phyloP scores from a whole-genome alignment of 1,139 yeast genomes.

The Kurtzmaniella quercitrusa region DNA sequence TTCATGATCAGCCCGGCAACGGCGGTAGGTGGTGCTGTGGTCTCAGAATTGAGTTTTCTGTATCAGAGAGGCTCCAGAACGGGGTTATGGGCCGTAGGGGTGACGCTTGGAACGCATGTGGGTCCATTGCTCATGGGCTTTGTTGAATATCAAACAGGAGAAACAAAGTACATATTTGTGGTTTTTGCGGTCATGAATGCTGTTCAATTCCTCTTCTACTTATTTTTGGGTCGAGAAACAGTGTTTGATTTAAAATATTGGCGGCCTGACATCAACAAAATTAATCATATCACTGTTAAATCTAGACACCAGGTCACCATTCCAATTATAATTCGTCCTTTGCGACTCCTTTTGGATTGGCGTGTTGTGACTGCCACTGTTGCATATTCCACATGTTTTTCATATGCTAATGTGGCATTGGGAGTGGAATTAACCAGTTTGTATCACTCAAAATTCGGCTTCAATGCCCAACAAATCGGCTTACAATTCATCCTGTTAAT shows the following conservation, averaged over 20 bases:
- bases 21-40: conserved; percentile 18
- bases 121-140: conserved; percentile 21
- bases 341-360: conserved; percentile 10
- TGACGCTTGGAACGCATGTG: conserved; percentile 18
- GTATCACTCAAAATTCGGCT: conserved; percentile 13
- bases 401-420: conserved; percentile 18
- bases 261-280: conserved; percentile 10
- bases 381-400: conserved; percentile 16
- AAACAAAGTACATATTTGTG: conserved; percentile 13
- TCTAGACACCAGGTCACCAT: conserved; percentile 8
- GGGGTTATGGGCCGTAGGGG: conserved; percentile 19
- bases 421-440: conserved; percentile 18
- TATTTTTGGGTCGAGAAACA: conserved; percentile 17
- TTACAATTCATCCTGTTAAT: conserved; percentile 17
- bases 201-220: conserved; percentile 14
- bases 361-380: conserved; percentile 14
- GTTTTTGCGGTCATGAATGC: conserved; percentile 15
- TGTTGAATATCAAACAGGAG: conserved; percentile 14
- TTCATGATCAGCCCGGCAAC: conserved; percentile 17
- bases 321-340: conserved; percentile 12
- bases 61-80: conserved; percentile 19
- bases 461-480: conserved; percentile 18
- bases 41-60: conserved; percentile 16
- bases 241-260: conserved; percentile 12
- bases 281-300: conserved; percentile 5